Evolutionary conservation across 306 rosid genomes (phyloP), one percentile per base, ranked within the genome.

Genomic region (Purshia tridentata): DNA sequence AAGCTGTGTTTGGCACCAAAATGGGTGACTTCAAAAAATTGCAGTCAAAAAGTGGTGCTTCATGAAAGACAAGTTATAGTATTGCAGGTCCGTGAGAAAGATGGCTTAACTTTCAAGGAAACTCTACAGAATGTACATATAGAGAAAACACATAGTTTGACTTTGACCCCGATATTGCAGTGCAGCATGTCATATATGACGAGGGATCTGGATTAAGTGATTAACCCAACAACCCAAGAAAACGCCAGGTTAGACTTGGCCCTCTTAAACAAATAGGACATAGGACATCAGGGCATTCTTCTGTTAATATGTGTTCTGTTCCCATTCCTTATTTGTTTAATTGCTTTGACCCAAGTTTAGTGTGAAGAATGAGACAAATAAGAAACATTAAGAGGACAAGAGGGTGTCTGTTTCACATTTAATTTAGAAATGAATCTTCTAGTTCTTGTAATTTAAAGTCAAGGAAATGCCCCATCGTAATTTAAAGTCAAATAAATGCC

Each of bases 101-200:
- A 3, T 2, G 35, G 35, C 35, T 29, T 29, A 29, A 29, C 35
- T 29, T 29, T 29, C 35, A 29, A 29, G 35, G 35, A 29, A 29
- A 29, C 35, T 29, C 35, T 2, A n/a, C n/a, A n/a, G n/a, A 19
- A 35, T 13, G 52, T 67, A 46, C 51, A 49, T 42, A 19, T 3
- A 4, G 45, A 18, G 65, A 55, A 40, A 59, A 56, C 69, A 60
- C 40, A 55, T 55, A 29, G 45, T 74, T 67, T 68, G 35, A 29
- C 35, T 29, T 29, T 29, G 35, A 29, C 35, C 35, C 35, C 35
- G 35, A 29, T 29, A 0, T 29, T 29, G 35, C 35, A 29, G 35
- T 29, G 2, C 35, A 29, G 35, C 35, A 29, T 29, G 35, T 29
- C 35, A 29, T 29, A 29, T 1, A 29, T 2, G 35, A 19, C 59